phyloP scores from a whole-genome alignment of 306 rosid species.

The Rubus idaeus region DNA sequence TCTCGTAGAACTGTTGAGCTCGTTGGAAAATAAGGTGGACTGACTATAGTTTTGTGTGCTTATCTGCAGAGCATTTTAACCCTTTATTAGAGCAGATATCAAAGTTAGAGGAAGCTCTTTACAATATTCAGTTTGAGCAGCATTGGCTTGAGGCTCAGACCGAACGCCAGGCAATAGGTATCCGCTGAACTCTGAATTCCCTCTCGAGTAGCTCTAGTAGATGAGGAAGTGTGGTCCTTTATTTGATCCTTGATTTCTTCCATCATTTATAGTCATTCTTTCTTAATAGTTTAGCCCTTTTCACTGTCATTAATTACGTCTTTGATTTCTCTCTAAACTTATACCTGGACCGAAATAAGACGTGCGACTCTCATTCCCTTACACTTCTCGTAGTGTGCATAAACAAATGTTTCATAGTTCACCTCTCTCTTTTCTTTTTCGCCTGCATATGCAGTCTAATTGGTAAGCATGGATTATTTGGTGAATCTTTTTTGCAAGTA shows the following conservation, averaged over 20 bases:
- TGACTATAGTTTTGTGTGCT: constrained; percentile 22
- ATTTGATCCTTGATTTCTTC: neutral
- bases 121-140: constrained; percentile 75
- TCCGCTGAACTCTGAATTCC: neutral
- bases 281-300: neutral
- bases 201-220: neutral
- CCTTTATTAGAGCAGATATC: constrained; percentile 58
- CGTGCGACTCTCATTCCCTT: neutral
- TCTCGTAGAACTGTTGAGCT: neutral
- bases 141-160: constrained; percentile 91
- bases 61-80: constrained; percentile 56
- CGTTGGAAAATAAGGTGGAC: constrained; percentile 3
- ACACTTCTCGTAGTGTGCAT: neutral
- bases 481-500: neutral
- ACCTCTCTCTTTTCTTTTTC: neutral
- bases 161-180: constrained; percentile 69
- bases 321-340: neutral
- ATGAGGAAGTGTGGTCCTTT: neutral
- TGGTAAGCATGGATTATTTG: neutral
- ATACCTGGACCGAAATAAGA: neutral
- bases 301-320: neutral
- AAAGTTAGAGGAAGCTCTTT: constrained; percentile 74
- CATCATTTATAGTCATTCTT: neutral
- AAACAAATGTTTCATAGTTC: neutral
- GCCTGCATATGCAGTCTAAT: neutral